Percentiles rank a stretch among this genome's conserved stretches.
Conservation (phyloP, 2,329 filamentous ascomycete species). For the Aureobasidium sp. region DNA sequence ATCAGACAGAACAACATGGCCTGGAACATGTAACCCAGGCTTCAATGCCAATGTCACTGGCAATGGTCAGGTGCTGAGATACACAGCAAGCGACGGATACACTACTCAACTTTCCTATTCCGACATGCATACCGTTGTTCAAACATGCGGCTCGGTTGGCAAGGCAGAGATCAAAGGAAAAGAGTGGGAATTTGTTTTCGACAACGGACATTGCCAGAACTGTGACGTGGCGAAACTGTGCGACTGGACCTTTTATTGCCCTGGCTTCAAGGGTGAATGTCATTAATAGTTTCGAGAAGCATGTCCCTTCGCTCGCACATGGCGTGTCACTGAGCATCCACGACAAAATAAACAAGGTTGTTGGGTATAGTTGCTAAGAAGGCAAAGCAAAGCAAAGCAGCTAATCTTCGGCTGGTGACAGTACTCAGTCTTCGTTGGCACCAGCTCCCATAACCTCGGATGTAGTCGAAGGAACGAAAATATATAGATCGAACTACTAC, state of each 20-base stretch:
- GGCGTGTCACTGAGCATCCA: too few species aligned
- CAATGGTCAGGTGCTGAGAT: background rate
- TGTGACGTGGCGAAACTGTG: background rate
- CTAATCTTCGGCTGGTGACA: too few species aligned
- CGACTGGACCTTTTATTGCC: background rate
- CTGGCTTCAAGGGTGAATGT: background rate
- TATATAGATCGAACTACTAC: too few species aligned
- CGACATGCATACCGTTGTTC: background rate
- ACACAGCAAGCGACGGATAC: background rate
- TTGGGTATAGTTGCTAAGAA: too few species aligned
- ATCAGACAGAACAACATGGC: background rate
- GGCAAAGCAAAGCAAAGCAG: too few species aligned
- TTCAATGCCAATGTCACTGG: background rate
- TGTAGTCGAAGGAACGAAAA: too few species aligned
- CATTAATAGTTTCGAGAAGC: background rate
- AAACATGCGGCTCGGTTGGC: background rate
- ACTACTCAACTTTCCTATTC: background rate
- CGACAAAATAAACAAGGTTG: too few species aligned
- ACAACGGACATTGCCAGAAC: background rate
- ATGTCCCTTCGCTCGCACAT: too few species aligned
- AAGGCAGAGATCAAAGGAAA: background rate
- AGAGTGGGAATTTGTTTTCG: background rate
- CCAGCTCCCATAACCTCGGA: too few species aligned
- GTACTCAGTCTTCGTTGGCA: too few species aligned
- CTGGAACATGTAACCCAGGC: background rate